Evolutionary conservation across 2,329 filamentous ascomycete species (phyloP).

Genomic region (Hansfordia pulvinata): DNA sequence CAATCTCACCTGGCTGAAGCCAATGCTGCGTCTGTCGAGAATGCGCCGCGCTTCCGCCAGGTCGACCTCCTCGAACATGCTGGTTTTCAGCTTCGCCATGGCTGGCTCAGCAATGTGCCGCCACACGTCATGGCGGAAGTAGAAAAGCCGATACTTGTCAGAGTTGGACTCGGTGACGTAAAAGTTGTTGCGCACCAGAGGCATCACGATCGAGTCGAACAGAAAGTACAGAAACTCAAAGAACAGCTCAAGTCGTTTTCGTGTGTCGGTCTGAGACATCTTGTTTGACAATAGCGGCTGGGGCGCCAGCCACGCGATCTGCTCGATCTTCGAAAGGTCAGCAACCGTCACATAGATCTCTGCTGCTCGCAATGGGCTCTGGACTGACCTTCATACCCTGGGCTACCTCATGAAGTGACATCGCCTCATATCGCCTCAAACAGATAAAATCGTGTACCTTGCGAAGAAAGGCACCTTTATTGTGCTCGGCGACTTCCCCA

Average conservation of each 20-base stretch:
- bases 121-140: conserved; percentile 93
- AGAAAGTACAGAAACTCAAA: conserved; percentile 82
- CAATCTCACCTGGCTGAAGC: conserved; percentile 66
- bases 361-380: conserved; percentile 3
- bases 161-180: conserved; percentile 84
- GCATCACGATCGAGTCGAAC: conserved; percentile 84
- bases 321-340: conserved; percentile 37
- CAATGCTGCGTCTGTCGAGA: conserved; percentile 50
- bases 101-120: conserved; percentile 60
- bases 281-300: conserved; percentile 34
- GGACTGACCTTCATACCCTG: conserved; percentile 58
- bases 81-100: conserved; percentile 49
- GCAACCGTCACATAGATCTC: conserved; percentile 2
- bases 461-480: conserved; percentile 46
- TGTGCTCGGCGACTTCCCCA: conserved; percentile 37
- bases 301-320: conserved; percentile 60
- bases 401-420: conserved; percentile 64
- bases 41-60: conserved; percentile 38
- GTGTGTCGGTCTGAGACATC: conserved; percentile 54
- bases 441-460: conserved; percentile 67
- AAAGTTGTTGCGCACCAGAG: conserved; percentile 76
- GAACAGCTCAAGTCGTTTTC: conserved; percentile 68
- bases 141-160: conserved; percentile 74
- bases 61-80: conserved; percentile 69
- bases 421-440: conserved; percentile 66